phyloP scores from a whole-genome alignment of 768 basidiomycete species.

The Kwoniella botswanensis region DNA sequence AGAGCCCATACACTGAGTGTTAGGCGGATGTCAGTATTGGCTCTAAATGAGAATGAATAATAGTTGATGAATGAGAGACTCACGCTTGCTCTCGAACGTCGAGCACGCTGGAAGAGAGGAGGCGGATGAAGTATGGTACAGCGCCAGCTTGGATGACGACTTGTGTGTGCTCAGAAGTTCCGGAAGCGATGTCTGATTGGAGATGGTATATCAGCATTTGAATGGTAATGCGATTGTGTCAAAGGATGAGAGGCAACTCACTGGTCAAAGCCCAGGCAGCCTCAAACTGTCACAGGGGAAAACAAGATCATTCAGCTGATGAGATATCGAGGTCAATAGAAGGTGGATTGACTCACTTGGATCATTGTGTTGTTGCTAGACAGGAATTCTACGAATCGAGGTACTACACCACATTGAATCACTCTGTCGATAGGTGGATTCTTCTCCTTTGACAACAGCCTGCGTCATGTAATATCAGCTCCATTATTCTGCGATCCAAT shows the following conservation, averaged over 20 bases:
- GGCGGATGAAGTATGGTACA: slow-evolving; percentile 95
- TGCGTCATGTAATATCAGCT: slow-evolving; percentile 22
- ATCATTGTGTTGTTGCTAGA: slow-evolving; percentile 63
- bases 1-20: slow-evolving; percentile 83
- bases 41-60: not conserved
- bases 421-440: slow-evolving; percentile 99
- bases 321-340: no score
- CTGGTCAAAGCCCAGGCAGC: slow-evolving; percentile 96
- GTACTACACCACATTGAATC: slow-evolving; percentile 92
- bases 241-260: slow-evolving; percentile 26
- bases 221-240: not conserved
- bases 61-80: slow-evolving; percentile 20
- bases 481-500: not conserved
- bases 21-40: not conserved
- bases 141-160: slow-evolving; percentile 94
- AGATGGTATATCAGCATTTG: slow-evolving; percentile 6
- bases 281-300: slow-evolving; percentile 70
- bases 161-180: slow-evolving; percentile 97
- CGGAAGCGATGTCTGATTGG: slow-evolving; percentile 78
- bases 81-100: slow-evolving; percentile 96
- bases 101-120: slow-evolving; percentile 87
- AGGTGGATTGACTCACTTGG: slow-evolving; percentile 55
- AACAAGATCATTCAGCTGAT: no score
- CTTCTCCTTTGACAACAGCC: slow-evolving; percentile 95
- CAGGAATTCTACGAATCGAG: slow-evolving; percentile 95